Conservation (phyloP, 1,139 yeast genomes). For the Ogataea hybrid region DNA sequence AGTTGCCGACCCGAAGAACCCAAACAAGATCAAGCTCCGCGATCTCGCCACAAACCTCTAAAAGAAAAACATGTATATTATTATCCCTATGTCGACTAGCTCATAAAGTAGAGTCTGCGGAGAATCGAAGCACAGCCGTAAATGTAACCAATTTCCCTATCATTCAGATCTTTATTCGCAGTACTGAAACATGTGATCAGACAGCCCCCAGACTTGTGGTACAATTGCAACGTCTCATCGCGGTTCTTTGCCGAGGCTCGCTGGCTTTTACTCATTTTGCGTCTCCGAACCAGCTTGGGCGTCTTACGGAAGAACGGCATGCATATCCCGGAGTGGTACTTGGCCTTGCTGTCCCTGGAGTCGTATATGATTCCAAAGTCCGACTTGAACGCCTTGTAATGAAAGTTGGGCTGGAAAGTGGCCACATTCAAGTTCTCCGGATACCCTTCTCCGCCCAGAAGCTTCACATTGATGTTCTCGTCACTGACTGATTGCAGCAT, state of each 20-base stretch:
- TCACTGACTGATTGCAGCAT: constrained; percentile 35
- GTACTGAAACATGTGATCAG: constrained; percentile 51
- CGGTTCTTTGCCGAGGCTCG: constrained; percentile 14
- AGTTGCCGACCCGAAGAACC: constrained; percentile 24
- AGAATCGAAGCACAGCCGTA: constrained; percentile 40
- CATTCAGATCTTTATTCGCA: constrained; percentile 34
- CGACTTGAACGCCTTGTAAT: constrained; percentile 48
- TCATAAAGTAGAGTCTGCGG: constrained; percentile 40
- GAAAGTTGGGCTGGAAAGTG: constrained; percentile 46
- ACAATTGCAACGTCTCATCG: constrained; percentile 37
- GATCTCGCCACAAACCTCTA: constrained; percentile 16
- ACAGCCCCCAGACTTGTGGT: constrained; percentile 56
- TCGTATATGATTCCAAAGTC: constrained; percentile 54
- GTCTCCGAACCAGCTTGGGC: constrained; percentile 42
- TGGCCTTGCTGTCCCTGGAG: constrained; percentile 31
- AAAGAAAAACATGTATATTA: constrained; percentile 11
- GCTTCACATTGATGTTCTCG: constrained; percentile 43
- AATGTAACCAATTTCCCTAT: constrained; percentile 47
- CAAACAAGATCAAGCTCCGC: constrained; percentile 27
- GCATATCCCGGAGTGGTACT: constrained; percentile 46
- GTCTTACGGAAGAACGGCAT: constrained; percentile 50
- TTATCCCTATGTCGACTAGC: constrained; percentile 8
- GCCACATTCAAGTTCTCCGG: constrained; percentile 20
- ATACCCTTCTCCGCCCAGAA: constrained; percentile 49
- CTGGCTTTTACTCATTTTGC: constrained; percentile 22